Evolutionary conservation across 1,284 basidiomycete genomes (phyloP).

Genomic region (Trichosporon asahii): DNA sequence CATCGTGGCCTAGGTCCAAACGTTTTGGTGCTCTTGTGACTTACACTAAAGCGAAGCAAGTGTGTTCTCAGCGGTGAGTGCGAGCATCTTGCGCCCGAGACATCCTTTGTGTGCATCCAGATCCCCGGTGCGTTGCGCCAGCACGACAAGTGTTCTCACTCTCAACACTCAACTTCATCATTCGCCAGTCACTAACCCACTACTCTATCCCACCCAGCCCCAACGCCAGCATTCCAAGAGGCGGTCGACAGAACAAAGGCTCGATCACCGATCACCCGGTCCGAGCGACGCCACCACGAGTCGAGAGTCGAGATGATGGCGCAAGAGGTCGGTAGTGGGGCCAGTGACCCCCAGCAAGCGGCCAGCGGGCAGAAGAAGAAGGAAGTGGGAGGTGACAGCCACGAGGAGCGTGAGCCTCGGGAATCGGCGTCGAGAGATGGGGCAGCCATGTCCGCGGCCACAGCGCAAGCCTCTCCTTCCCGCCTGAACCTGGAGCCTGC

Average conservation of each 20-base stretch:
- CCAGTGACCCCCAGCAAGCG: too few species aligned
- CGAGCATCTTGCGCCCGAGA: background rate
- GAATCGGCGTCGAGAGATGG: too few species aligned
- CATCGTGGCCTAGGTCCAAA: background rate
- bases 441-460: too few species aligned
- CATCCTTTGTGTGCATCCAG: background rate
- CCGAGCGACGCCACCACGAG: too few species aligned
- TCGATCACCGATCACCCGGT: background rate
- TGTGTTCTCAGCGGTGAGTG: too few species aligned
- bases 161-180: background rate
- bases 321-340: too few species aligned
- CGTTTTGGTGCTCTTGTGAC: too few species aligned
- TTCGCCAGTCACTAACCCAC: background rate
- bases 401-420: too few species aligned
- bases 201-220: background rate
- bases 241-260: background rate
- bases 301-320: too few species aligned
- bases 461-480: too few species aligned
- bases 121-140: background rate
- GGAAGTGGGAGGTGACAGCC: background rate
- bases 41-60: background rate
- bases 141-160: background rate
- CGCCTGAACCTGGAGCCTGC: too few species aligned
- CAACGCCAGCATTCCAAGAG: background rate
- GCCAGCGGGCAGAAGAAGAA: background rate